Evolutionary conservation across 179 eudicot species (phyloP).

Genomic region (Heliamphora pulchella): DNA sequence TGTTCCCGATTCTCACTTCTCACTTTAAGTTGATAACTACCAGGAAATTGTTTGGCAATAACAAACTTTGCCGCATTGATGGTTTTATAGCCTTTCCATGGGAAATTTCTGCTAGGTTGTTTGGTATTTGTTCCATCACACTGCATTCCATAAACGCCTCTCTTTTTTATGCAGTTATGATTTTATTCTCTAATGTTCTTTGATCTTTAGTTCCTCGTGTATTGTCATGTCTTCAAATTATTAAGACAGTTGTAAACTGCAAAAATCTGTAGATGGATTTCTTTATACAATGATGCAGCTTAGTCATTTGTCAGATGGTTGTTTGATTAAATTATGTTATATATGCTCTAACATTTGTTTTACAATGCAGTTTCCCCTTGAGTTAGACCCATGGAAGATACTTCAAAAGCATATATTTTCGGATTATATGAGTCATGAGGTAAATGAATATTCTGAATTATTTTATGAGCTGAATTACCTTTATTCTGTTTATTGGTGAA

Average conservation of each 20-base stretch:
- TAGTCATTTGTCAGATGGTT: background rate
- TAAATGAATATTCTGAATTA: constrained; percentile 20
- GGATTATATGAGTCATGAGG: constrained; percentile 86
- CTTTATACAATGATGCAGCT: background rate
- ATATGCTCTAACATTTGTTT: background rate
- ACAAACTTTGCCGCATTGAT: background rate
- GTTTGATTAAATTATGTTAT: background rate
- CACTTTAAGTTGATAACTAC: background rate
- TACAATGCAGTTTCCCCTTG: constrained; percentile 68
- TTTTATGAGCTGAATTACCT: background rate
- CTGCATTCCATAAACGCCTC: background rate
- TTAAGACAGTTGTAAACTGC: background rate
- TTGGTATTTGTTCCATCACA: background rate
- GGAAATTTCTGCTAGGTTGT: background rate
- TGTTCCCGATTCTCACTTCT: background rate
- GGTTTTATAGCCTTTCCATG: background rate
- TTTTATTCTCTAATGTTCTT: background rate
- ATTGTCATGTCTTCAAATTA: background rate
- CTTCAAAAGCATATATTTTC: constrained; percentile 70
- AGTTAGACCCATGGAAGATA: constrained; percentile 79
- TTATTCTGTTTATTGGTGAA: constrained; percentile 11
- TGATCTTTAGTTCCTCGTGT: background rate
- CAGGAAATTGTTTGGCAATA: background rate
- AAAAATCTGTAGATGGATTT: constrained; percentile 6
- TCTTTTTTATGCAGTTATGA: background rate